Evolutionary conservation across 352 stramenopile genomes (phyloP).

Genomic region (Pythium sukuiense): DNA sequence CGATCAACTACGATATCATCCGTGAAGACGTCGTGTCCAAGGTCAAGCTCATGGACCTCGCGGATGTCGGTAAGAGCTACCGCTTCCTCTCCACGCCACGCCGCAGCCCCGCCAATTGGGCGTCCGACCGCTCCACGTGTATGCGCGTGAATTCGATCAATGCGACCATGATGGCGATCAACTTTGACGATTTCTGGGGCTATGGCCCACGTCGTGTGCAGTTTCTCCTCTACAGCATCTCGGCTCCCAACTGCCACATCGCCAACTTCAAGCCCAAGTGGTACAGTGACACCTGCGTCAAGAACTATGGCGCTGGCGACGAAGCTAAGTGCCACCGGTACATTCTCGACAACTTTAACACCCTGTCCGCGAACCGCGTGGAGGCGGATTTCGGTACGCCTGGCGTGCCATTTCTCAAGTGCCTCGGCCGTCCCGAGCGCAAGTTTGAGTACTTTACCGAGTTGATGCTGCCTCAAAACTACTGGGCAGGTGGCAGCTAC

Average conservation of each 20-base stretch:
- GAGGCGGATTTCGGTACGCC: slow-evolving; percentile 29
- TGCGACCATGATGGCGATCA: slow-evolving; percentile 22
- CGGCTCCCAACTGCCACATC: slow-evolving; percentile 32
- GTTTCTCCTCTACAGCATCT: slow-evolving; percentile 40
- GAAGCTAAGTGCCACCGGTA: slow-evolving; percentile 28
- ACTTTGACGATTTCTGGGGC: slow-evolving; percentile 35
- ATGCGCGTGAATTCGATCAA: slow-evolving; percentile 24
- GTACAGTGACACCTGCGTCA: slow-evolving; percentile 19
- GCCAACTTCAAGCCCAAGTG: slow-evolving; percentile 34
- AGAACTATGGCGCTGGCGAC: slow-evolving; percentile 10
- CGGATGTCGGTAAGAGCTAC: slow-evolving; percentile 27
- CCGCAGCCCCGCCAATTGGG: slow-evolving; percentile 21
- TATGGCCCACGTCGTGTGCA: slow-evolving; percentile 26
- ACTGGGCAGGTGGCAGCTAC: slow-evolving; percentile 33
- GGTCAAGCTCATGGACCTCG: slow-evolving; percentile 30
- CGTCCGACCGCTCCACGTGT: slow-evolving; percentile 22
- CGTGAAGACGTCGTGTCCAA: slow-evolving; percentile 34
- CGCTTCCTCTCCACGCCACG: slow-evolving; percentile 27
- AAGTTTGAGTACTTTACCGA: slow-evolving; percentile 35
- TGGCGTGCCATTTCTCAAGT: slow-evolving; percentile 35
- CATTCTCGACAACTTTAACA: slow-evolving; percentile 36
- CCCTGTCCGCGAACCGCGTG: slow-evolving; percentile 14
- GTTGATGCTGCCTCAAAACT: slow-evolving; percentile 30
- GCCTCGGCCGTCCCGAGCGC: slow-evolving; percentile 18
- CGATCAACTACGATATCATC: slow-evolving; percentile 47